Conservation (phyloP, 2,329 filamentous ascomycete genomes). For the Spiromastix sp. region DNA sequence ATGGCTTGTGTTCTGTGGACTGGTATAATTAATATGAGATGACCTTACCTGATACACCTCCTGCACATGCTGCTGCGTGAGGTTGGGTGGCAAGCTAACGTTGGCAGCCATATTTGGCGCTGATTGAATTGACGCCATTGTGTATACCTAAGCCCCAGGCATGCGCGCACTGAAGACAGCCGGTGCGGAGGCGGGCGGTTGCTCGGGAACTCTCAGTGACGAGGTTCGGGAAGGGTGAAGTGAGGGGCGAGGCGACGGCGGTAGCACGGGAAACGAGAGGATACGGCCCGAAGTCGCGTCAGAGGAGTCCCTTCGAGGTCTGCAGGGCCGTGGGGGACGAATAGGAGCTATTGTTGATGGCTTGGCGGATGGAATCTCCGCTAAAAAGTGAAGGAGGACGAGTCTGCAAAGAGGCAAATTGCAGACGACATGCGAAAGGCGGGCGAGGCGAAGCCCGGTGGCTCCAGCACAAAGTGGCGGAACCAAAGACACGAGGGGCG, state of each 20-base stretch:
- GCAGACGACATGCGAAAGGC: conserved; percentile 12
- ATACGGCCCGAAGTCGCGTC: background rate
- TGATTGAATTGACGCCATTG: conserved; percentile 73
- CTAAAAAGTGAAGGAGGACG: conserved; percentile 5
- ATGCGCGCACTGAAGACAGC: conserved; percentile 21
- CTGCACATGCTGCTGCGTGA: conserved; percentile 69
- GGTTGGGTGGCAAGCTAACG: conserved; percentile 51
- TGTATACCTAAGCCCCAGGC: conserved; percentile 14
- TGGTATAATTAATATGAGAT: too few species aligned
- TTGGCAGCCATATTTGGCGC: conserved; percentile 58
- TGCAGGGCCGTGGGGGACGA: background rate
- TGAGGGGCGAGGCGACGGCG: too few species aligned
- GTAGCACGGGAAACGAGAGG: too few species aligned
- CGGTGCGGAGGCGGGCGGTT: conserved; percentile 6
- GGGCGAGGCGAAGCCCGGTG: conserved; percentile 9
- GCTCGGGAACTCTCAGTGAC: too few species aligned
- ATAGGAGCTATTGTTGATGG: conserved; percentile 11
- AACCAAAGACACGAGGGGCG: too few species aligned
- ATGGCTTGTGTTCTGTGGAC: too few species aligned
- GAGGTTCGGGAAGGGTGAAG: too few species aligned
- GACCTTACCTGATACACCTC: conserved; percentile 49
- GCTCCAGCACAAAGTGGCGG: conserved; percentile 6
- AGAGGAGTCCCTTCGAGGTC: background rate
- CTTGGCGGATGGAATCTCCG: conserved; percentile 17
- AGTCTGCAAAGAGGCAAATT: conserved; percentile 18